Base-by-base conservation (phyloP, 2,329 filamentous ascomycete genomes). In the Chaetothyriales sp. region DNA sequence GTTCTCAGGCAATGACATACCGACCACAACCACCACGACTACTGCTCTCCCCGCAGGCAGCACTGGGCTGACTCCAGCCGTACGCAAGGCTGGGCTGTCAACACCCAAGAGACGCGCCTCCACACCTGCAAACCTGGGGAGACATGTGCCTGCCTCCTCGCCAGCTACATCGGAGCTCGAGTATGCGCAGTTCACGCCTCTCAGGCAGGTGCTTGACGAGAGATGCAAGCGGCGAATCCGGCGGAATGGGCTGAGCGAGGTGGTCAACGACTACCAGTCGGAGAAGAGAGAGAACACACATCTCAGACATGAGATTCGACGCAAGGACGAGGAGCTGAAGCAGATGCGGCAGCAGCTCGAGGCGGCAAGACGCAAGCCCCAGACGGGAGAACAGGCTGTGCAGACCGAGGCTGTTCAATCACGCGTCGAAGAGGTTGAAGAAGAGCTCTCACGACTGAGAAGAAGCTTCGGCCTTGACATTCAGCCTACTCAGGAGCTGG, bases 11-110 rank as follows among this genome's bases (percentile, higher is more conserved):
- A 66, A 68, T 5, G 65, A 65, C 5, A 63, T 64, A 43, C 36
- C 47, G 2, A 51, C 47, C 18, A 47, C 50, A 12, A 49, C 47
- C n/a, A 46, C 42, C 25, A 18, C 42, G 2, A 47, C 53, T 12
- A 50, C 52, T 18, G 42, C 53, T 15, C 26, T 43, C n/a, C 19
- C 32, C 6, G 7, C 47, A 26, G 48, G 20, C 12, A 66, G 66
- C 1, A 73, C 70, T 1, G 70, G 70, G n/a, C 57, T 73, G 5
- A 73, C 70, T 3, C 70, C 70, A 18, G 62, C 65, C 3, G 62
- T 73, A 52, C 57, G 61, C 20, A 68, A 68, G 19, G 66, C 68
- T 4, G 66, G 63, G 0, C 63, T 70, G 45, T 57, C 59, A 43
- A 64, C 64, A 28, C 56, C 54, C 19, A 59, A 55, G 44, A 49